Base-by-base conservation (phyloP, 345 rosid species). In the Eutrema heterophyllum region DNA sequence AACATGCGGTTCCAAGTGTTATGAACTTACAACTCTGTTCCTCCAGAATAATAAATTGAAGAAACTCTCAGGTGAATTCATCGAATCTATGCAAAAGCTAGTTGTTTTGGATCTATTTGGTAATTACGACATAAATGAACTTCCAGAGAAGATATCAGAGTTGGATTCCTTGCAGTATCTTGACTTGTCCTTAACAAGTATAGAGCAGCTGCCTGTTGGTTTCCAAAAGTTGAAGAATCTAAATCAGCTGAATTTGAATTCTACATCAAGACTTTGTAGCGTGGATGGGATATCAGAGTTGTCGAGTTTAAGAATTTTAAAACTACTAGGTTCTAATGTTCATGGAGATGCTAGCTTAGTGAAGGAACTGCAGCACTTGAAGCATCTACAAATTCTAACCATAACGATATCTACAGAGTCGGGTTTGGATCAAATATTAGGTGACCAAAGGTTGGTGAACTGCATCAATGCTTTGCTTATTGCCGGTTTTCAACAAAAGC, bases 41-140 rank as follows among this genome's bases (percentile, higher is more conserved):
- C 32, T 29, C 32, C 2, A 29, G 32, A 29, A 29, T 29, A 29
- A 29, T 29, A 29, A 29, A 2, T 29, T 29, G 32, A 5, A 29
- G 32, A 29, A 29, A 2, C 32, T 29, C 32, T 29, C 32, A 29
- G 32, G 32, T 4, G 32, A 29, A 29, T 29, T 29, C 32, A 29
- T 29, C 4, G 4, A 5, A 5, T 29, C 32, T 29, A 29, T 29
- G 32, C 3, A 29, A 29, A 29, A 29, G 4, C 32, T 29, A 29
- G 32, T 4, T 29, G 80, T 81, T 45, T 59, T 74, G 61, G 75
- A 81, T 54, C 38, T 81, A 56, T 81, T 80, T 24, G 14, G 32
- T 15, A 81, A 77, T 49, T 9, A 56, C 6, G 5, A 27, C 41
- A 6, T 74, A 2, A 1, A 1, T 18, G 26, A 16, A 21, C 35